phyloP scores from a whole-genome alignment of 352 stramenopile genomes.

The Plasmopara viticola region DNA sequence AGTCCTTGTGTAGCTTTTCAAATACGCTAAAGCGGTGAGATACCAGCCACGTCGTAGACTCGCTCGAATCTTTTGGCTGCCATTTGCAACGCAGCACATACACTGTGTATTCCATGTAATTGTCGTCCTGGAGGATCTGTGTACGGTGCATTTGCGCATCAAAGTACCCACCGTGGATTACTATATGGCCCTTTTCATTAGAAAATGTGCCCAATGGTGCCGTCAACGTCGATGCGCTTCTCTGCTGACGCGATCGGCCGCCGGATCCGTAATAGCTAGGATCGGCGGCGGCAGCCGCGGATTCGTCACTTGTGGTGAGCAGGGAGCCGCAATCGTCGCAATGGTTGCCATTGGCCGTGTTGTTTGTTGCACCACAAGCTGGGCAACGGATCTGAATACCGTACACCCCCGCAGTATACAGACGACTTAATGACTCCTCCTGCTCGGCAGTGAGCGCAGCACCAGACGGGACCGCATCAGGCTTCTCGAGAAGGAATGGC shows the following conservation, averaged over 20 bases:
- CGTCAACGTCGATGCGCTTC: conserved; percentile 53
- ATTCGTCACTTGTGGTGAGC: conserved; percentile 71
- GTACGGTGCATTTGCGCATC: conserved; percentile 82
- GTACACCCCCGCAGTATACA: conserved; percentile 74
- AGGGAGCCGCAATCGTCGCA: conserved; percentile 81
- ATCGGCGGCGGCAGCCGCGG: conserved; percentile 37
- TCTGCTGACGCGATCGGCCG: conserved; percentile 47
- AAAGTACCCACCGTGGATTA: conserved; percentile 84
- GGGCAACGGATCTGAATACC: conserved; percentile 85
- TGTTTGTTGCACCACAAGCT: conserved; percentile 80
- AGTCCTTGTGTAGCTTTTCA: conserved; percentile 31
- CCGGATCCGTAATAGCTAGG: conserved; percentile 40
- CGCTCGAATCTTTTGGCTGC: conserved; percentile 51
- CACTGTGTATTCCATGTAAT: conserved; percentile 85
- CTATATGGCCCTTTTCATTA: conserved; percentile 68
- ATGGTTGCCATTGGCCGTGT: conserved; percentile 85
- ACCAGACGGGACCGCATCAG: conserved; percentile 43
- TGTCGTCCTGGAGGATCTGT: conserved; percentile 83
- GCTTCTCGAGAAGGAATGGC: conserved; percentile 79
- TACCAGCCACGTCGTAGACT: conserved; percentile 28
- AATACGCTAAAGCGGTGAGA: conserved; percentile 34
- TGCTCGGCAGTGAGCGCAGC: conserved; percentile 71
- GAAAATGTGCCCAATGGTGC: conserved; percentile 68
- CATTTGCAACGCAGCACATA: conserved; percentile 84
- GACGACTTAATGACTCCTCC: conserved; percentile 70